phyloP scores from a whole-genome alignment of 495 filamentous ascomycete species.

The Talaromyces thailandensis region DNA sequence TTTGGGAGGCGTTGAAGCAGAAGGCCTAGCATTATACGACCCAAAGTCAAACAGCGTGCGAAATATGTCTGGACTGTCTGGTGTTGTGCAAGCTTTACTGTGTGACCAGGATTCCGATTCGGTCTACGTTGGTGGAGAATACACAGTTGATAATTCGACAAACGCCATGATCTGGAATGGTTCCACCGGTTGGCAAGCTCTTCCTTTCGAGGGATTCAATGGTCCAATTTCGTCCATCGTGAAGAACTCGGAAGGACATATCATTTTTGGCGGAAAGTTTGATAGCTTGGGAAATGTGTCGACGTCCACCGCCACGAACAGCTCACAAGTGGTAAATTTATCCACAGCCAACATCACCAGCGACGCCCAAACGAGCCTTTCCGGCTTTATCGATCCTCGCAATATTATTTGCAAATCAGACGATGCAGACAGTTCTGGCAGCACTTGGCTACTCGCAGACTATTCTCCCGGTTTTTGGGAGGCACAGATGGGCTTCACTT shows the following conservation, averaged over 20 bases:
- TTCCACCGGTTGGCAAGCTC: slow-evolving; percentile 60
- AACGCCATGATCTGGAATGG: slow-evolving; percentile 84
- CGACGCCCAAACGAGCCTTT: slow-evolving; percentile 45
- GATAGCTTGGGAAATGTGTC: slow-evolving; percentile 80
- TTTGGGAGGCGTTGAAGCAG: slow-evolving; percentile 62
- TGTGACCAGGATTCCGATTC: slow-evolving; percentile 77
- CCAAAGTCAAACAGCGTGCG: slow-evolving; percentile 56
- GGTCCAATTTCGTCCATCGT: slow-evolving; percentile 82
- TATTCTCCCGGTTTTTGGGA: slow-evolving; percentile 74
- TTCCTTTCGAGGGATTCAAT: slow-evolving; percentile 92
- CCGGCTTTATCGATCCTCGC: slow-evolving; percentile 66
- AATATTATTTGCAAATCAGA: slow-evolving; percentile 79
- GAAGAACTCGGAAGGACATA: slow-evolving; percentile 66
- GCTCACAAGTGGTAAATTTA: slow-evolving; percentile 76
- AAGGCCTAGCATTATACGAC: slow-evolving; percentile 74
- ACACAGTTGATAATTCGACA: slow-evolving; percentile 66
- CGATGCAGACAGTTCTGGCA: slow-evolving; percentile 53
- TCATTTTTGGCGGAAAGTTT: slow-evolving; percentile 91
- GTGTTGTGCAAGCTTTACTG: slow-evolving; percentile 68
- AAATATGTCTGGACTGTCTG: slow-evolving; percentile 67
- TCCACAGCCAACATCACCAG: slow-evolving; percentile 63
- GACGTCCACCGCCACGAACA: slow-evolving; percentile 44
- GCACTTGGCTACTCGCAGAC: slow-evolving; percentile 80
- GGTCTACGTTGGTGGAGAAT: slow-evolving; percentile 87
- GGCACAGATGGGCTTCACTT: slow-evolving; percentile 72